Conservation (phyloP, 2,329 filamentous ascomycete genomes). For the Talaromyces marneffei region DNA sequence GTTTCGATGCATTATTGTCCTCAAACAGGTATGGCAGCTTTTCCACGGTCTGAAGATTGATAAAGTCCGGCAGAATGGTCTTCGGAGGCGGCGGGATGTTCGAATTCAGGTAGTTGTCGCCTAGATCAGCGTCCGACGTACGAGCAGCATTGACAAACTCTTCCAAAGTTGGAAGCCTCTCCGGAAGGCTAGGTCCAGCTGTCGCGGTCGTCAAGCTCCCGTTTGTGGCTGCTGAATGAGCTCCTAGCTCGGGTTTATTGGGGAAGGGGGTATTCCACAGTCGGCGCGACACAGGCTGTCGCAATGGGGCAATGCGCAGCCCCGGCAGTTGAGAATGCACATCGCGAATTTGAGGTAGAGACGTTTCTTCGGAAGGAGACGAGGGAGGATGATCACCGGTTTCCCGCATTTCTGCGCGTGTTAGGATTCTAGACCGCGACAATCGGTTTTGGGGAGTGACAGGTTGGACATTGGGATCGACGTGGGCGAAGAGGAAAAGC, state of each 20-base stretch:
- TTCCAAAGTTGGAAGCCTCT: constrained; percentile 31
- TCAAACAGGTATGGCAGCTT: constrained; percentile 40
- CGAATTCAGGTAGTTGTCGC: constrained; percentile 25
- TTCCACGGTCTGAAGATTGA: constrained; percentile 44
- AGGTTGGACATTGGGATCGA: constrained; percentile 11
- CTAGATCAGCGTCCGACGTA: constrained; percentile 29
- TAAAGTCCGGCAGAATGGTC: constrained; percentile 42
- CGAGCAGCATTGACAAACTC: constrained; percentile 33
- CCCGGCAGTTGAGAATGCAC: constrained; percentile 35
- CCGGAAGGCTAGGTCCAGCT: constrained; percentile 27
- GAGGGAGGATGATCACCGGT: constrained; percentile 26
- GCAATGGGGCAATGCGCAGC: constrained; percentile 44
- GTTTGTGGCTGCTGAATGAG: background rate
- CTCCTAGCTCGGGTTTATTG: constrained; percentile 25
- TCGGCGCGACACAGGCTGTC: constrained; percentile 40
- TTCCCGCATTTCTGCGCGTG: constrained; percentile 24
- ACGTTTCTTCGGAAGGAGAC: constrained; percentile 34
- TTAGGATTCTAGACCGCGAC: constrained; percentile 15
- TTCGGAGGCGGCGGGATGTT: constrained; percentile 35
- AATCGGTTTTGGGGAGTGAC: constrained; percentile 10
- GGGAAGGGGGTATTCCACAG: constrained; percentile 37
- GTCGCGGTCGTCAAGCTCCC: constrained; percentile 21
- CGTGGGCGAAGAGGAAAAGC: background rate
- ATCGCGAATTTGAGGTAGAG: constrained; percentile 34
- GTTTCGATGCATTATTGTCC: constrained; percentile 36